Percentiles rank a stretch among this genome's conserved stretches.
These are phyloP conservation scores for Penicillium sp. DNA, from an alignment of 2,329 filamentous ascomycete species.

Conservation along the genomic window DNA sequence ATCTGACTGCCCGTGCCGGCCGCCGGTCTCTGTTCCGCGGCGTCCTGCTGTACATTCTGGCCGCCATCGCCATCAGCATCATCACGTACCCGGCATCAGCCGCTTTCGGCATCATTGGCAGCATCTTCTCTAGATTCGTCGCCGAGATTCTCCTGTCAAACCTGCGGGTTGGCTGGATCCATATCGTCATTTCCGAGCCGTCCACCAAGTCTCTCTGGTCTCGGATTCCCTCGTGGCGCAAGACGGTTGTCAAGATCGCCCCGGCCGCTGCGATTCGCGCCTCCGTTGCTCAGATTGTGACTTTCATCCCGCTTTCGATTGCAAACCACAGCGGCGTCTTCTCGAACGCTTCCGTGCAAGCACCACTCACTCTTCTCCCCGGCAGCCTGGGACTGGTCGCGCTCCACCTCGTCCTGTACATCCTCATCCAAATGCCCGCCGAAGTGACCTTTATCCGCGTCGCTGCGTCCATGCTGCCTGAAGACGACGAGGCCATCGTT, in stretches of 20 bases:
- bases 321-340: slow-evolving; percentile 49
- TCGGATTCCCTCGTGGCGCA: slow-evolving; percentile 62
- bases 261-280: slow-evolving; percentile 64
- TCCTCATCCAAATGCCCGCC: slow-evolving; percentile 69
- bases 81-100: slow-evolving; percentile 46
- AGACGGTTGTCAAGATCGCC: slow-evolving; percentile 65
- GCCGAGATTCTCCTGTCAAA: slow-evolving; percentile 62
- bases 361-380: slow-evolving; percentile 33
- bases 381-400: slow-evolving; percentile 34
- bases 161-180: slow-evolving; percentile 74
- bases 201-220: slow-evolving; percentile 61
- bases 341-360: slow-evolving; percentile 27
- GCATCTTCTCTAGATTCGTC: slow-evolving; percentile 51
- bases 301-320: slow-evolving; percentile 37
- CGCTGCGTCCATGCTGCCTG: slow-evolving; percentile 79
- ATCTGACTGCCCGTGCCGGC: slow-evolving; percentile 62
- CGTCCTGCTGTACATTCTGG: slow-evolving; percentile 49
- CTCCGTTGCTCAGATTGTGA: slow-evolving; percentile 49
- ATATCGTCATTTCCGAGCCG: slow-evolving; percentile 73
- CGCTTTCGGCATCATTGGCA: slow-evolving; percentile 29
- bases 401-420: slow-evolving; percentile 44
- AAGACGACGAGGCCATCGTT: slow-evolving; percentile 77
- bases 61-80: slow-evolving; percentile 41
- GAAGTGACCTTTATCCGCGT: slow-evolving; percentile 74
- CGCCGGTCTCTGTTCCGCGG: slow-evolving; percentile 67